Evolutionary conservation across 2,329 filamentous ascomycete species (phyloP).

Genomic region (Cephalotrichum gorgonifer): DNA sequence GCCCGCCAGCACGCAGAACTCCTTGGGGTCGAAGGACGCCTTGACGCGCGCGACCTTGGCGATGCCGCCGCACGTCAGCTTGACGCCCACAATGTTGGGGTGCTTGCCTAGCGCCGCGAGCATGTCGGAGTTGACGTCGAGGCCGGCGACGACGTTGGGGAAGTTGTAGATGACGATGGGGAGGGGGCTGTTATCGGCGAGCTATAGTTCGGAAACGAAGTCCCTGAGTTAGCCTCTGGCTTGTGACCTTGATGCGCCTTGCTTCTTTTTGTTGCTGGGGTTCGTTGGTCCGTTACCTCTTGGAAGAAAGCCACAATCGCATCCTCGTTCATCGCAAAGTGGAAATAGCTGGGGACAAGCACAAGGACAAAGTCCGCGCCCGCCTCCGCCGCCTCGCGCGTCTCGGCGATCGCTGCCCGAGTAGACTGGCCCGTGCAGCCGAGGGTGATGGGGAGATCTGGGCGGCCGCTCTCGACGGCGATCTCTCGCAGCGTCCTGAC

Average conservation of each 20-base stretch:
- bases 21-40: constrained; percentile 34
- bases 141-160: constrained; percentile 54
- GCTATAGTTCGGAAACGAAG: constrained; percentile 12
- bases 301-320: constrained; percentile 54
- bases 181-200: constrained; percentile 48
- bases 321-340: constrained; percentile 48
- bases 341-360: constrained; percentile 63
- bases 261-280: too few relatives aligned
- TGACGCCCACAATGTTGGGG: constrained; percentile 58
- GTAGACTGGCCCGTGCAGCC: constrained; percentile 58
- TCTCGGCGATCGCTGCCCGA: constrained; percentile 54
- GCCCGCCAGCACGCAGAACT: constrained; percentile 58
- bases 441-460: constrained; percentile 52
- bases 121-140: constrained; percentile 58
- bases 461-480: constrained; percentile 43
- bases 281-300: constrained; percentile 27
- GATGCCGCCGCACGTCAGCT: constrained; percentile 65
- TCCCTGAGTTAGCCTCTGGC: not conserved
- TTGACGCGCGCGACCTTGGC: constrained; percentile 58
- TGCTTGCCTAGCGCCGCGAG: constrained; percentile 47
- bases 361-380: constrained; percentile 61
- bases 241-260: too few relatives aligned
- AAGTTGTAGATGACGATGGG: constrained; percentile 67
- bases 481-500: constrained; percentile 51
- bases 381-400: constrained; percentile 47